These are phyloP conservation scores for Aquanectria penicillioides DNA, from an alignment of 2,329 filamentous ascomycete species.

Conservation along the genomic window DNA sequence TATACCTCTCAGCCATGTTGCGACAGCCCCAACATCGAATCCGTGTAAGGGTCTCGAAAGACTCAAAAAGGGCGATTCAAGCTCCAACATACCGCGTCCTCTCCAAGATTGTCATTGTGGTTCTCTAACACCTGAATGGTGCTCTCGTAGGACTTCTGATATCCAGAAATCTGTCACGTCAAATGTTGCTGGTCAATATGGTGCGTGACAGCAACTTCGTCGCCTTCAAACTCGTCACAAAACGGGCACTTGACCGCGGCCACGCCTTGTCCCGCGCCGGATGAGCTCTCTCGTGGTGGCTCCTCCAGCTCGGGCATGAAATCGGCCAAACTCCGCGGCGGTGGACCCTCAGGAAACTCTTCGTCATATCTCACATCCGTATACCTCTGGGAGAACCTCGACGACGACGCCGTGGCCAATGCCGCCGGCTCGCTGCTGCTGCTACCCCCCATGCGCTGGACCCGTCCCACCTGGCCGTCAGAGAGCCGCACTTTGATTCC, in stretches of 20 bases:
- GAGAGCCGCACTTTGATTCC: constrained; percentile 81
- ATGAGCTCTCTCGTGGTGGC: neutral
- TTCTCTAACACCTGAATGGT: too few relatives aligned
- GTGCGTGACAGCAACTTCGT: constrained; percentile 73
- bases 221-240: constrained; percentile 73
- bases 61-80: too few relatives aligned
- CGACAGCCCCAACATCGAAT: too few relatives aligned
- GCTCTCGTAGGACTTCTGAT: neutral
- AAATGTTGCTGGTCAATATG: constrained; percentile 64
- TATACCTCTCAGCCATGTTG: too few relatives aligned
- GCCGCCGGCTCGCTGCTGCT: too few relatives aligned
- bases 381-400: constrained; percentile 45
- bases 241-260: constrained; percentile 66
- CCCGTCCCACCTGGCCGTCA: constrained; percentile 78
- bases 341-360: constrained; percentile 51
- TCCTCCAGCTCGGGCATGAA: constrained; percentile 56
- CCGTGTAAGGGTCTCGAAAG: too few relatives aligned
- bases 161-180: constrained; percentile 23
- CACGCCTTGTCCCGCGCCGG: constrained; percentile 21
- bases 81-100: too few relatives aligned
- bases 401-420: constrained; percentile 14
- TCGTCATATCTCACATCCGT: constrained; percentile 49
- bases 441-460: constrained; percentile 76
- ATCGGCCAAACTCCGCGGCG: constrained; percentile 54
- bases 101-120: too few relatives aligned